Evolutionary conservation across 768 basidiomycete species (phyloP), one percentile per base, ranked within the genome.

Genomic region (Serendipita sp.): DNA sequence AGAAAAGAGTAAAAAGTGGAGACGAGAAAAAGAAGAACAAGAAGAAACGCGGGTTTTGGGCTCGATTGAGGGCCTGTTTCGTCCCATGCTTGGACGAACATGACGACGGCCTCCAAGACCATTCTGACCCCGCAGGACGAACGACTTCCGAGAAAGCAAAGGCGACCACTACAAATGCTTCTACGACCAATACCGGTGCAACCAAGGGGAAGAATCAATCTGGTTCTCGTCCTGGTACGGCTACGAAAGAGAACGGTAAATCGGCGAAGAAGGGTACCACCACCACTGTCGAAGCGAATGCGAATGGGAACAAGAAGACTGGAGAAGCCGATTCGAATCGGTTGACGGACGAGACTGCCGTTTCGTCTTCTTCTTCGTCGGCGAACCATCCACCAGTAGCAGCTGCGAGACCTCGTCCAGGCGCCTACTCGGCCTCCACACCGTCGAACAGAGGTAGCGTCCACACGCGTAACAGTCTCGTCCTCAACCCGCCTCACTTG

Each of bases 1-100:
- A 30, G 10, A 30, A 54, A 15, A 30, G 30, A 15, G 28, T 11
- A 16, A 24, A 24, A 24, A 16, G 11, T 11, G 28, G 16, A 54
- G 28, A 54, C 13, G 30, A 37, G 30, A 63, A 44, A 24, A 24
- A 24, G 13, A 63, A 47, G 30, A 37, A 37, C 15, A 63, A 63
- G 13, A 51, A 64, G 44, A 41, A 51, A 45, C 34, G 34, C 37
- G n/a, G 13, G 5, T 30, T 35, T 1, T 67, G 53, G 46, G 34
- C 35, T 32, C 41, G 63, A 7, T 48, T 60, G 16, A 41, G 28
- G 16, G 46, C 65, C 18, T 65, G 65, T 30, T 45, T 67, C 54
- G 62, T 28, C 16, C 28, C 56, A 10, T 60, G 24, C 28, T n/a
- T 28, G 8, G 24, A 24, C 24, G 4, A 8, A 3, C 5, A 60